Evolutionary conservation across 2,329 filamentous ascomycete species (phyloP).

Genomic region (Dichotomopilus funicola): DNA sequence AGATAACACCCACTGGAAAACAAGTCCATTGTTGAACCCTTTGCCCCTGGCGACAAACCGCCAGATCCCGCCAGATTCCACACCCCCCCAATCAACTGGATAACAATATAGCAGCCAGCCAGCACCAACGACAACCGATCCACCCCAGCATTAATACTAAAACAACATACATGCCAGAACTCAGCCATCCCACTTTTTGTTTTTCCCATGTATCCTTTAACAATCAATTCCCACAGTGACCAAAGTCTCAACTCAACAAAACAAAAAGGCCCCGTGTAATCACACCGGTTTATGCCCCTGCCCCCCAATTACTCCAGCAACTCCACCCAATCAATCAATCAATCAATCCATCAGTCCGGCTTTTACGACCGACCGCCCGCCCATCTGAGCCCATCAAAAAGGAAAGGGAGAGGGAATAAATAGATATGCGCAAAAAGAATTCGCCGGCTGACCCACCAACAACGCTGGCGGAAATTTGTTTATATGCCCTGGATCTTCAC

Average conservation of each 20-base stretch:
- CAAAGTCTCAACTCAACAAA: neutral
- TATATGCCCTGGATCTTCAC: too few relatives aligned
- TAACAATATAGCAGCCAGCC: too few relatives aligned
- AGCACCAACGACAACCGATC: too few relatives aligned
- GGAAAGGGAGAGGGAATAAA: too few relatives aligned
- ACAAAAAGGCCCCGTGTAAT: neutral
- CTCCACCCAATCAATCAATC: constrained; percentile 7
- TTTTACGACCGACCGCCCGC: neutral
- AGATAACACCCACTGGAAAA: too few relatives aligned
- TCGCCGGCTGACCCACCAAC: neutral
- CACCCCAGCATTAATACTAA: neutral
- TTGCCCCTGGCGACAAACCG: too few relatives aligned
- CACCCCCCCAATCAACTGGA: too few relatives aligned
- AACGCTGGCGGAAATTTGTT: too few relatives aligned
- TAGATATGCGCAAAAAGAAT: neutral
- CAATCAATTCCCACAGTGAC: too few relatives aligned
- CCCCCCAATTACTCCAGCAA: constrained; percentile 11
- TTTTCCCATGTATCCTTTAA: constrained; percentile 1
- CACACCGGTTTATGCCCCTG: neutral
- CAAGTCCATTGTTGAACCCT: too few relatives aligned
- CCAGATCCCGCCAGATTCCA: too few relatives aligned
- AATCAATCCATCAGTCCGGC: neutral
- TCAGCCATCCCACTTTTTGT: constrained; percentile 1
- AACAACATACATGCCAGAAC: neutral
- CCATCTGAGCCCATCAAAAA: neutral